A percentile compares a stretch with the other conserved stretches of the same genome.
Evolutionary conservation across 2,329 filamentous ascomycete genomes (phyloP).

Genomic region (Fonsecaea nubica): DNA sequence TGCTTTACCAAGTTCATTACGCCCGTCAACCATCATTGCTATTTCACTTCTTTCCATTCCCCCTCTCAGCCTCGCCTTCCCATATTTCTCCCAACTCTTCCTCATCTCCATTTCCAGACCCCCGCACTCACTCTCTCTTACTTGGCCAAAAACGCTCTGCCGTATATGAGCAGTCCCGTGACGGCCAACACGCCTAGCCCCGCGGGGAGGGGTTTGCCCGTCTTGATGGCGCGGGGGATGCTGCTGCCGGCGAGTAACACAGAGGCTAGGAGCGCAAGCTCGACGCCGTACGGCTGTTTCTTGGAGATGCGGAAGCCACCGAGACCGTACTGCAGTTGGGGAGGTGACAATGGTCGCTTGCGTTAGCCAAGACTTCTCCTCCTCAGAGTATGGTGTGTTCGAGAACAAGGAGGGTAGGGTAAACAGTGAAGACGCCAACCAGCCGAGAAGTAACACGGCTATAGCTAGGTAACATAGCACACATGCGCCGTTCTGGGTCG

Average conservation of each 20-base stretch:
- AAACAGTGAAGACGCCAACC: no score
- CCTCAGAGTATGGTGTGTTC: not conserved
- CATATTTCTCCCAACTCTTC: conserved; percentile 6
- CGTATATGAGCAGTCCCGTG: conserved; percentile 81
- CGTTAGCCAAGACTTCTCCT: no score
- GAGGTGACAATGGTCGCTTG: not conserved
- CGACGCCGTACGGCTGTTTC: conserved; percentile 78
- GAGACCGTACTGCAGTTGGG: conserved; percentile 67
- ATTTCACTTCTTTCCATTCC: not conserved
- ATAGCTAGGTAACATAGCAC: no score
- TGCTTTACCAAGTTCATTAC: not conserved
- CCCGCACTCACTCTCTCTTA: conserved; percentile 9
- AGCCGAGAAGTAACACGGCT: no score
- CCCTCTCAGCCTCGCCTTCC: not conserved
- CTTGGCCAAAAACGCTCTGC: conserved; percentile 64
- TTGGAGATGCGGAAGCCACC: conserved; percentile 81
- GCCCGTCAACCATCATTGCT: no score
- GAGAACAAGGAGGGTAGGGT: conserved; percentile 38
- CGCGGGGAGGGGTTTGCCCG: conserved; percentile 80
- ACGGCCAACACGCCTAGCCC: conserved; percentile 78
- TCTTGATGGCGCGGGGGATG: conserved; percentile 83
- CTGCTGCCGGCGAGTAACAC: conserved; percentile 82
- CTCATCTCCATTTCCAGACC: not conserved
- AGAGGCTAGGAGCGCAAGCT: conserved; percentile 87
- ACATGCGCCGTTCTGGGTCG: no score